phyloP scores from a whole-genome alignment of 2,329 filamentous ascomycete genomes.

The Alternaria triticina region DNA sequence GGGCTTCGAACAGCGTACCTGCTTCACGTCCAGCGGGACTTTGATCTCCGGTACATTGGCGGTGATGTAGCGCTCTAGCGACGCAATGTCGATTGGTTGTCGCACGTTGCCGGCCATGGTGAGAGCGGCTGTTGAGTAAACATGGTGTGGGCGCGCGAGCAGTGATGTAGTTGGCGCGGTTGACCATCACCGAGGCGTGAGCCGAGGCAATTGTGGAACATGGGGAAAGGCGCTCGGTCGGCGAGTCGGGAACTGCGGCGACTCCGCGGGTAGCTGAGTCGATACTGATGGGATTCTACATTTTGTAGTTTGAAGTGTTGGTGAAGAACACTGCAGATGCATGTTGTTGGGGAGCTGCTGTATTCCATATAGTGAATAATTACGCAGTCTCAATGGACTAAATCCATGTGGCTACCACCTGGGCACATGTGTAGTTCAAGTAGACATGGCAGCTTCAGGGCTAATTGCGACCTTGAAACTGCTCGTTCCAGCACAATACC shows the following conservation, averaged over 20 bases:
- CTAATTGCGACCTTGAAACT: not conserved
- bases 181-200: slow-evolving; percentile 13
- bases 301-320: not conserved
- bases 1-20: slow-evolving; percentile 61
- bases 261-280: slow-evolving; percentile 6
- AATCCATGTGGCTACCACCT: not conserved
- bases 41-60: slow-evolving; percentile 82
- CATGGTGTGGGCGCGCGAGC: slow-evolving; percentile 18
- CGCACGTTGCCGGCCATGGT: slow-evolving; percentile 84
- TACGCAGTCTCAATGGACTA: not conserved
- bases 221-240: slow-evolving; percentile 15
- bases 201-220: slow-evolving; percentile 18
- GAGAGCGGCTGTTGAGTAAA: slow-evolving; percentile 17
- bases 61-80: slow-evolving; percentile 79
- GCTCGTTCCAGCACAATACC: not conserved
- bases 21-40: slow-evolving; percentile 84
- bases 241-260: slow-evolving; percentile 11
- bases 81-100: slow-evolving; percentile 84
- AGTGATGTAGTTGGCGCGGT: slow-evolving; percentile 22
- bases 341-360: not conserved
- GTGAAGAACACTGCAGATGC: not conserved
- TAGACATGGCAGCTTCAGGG: not conserved
- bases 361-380: not conserved
- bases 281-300: not conserved
- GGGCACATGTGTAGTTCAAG: not conserved